Evolutionary conservation across 768 basidiomycete species (phyloP).

Genomic region (Symmetrospora coprosmae): DNA sequence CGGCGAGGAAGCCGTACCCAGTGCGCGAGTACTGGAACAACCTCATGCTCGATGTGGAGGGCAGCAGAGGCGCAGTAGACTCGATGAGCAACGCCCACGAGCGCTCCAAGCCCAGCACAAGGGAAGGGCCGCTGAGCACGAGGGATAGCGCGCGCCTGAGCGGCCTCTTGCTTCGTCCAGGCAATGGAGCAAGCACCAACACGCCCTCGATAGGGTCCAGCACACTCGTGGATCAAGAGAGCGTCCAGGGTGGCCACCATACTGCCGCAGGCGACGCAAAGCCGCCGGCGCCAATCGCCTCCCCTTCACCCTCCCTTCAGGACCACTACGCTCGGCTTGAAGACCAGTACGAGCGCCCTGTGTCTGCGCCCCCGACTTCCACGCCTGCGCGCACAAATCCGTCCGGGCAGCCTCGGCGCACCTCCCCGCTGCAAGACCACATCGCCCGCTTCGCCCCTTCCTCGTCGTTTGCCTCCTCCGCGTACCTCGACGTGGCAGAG

Average conservation of each 20-base stretch:
- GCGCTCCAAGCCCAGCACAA: too few relatives aligned
- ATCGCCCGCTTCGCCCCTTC: neutral
- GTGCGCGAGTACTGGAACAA: neutral
- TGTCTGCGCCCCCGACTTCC: neutral
- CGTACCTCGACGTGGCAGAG: too few relatives aligned
- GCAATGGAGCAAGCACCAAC: neutral
- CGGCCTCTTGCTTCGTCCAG: too few relatives aligned
- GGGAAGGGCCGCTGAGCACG: too few relatives aligned
- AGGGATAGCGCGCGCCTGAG: too few relatives aligned
- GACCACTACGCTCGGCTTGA: too few relatives aligned
- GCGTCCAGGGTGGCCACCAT: neutral
- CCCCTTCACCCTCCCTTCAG: too few relatives aligned
- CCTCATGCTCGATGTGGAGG: neutral
- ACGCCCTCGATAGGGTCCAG: neutral
- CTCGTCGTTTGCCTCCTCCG: neutral
- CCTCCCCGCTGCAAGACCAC: neutral
- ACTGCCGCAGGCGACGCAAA: too few relatives aligned
- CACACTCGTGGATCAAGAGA: neutral
- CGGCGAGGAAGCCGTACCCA: too few relatives aligned
- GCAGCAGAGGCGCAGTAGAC: neutral
- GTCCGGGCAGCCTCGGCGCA: neutral
- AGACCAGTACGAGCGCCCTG: neutral
- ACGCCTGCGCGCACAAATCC: neutral
- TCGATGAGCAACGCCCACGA: too few relatives aligned
- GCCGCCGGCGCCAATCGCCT: too few relatives aligned